These are phyloP conservation scores for Pythium pectinolyticum DNA, from an alignment of 352 stramenopile species.

Conservation along the genomic window DNA sequence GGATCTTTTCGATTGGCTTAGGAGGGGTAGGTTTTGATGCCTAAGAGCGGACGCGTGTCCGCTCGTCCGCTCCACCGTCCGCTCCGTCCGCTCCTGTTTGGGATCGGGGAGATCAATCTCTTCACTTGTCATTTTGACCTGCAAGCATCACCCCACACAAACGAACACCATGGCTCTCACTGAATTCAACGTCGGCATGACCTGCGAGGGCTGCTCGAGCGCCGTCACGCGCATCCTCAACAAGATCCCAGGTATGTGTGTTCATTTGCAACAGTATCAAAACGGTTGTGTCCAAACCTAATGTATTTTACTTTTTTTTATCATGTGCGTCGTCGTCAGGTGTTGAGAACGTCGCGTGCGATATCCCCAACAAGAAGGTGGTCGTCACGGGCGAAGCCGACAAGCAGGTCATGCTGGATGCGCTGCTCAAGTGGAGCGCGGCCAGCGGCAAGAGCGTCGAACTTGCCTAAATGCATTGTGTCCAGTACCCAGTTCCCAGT, in stretches of 20 bases:
- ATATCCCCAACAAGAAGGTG: slow-evolving; percentile 88
- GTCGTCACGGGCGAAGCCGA: slow-evolving; percentile 79
- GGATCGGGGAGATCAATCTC: too few relatives aligned
- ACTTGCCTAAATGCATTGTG: slow-evolving; percentile 45
- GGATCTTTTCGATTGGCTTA: not conserved
- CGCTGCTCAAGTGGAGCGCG: slow-evolving; percentile 89
- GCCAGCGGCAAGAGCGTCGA: slow-evolving; percentile 86
- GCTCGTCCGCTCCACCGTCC: not conserved
- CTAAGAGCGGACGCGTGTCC: slow-evolving; percentile 1
- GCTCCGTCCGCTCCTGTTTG: not conserved
- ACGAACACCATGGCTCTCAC: slow-evolving; percentile 19
- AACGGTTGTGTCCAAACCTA: not conserved
- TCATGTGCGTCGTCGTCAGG: slow-evolving; percentile 39
- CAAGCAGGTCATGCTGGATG: slow-evolving; percentile 75
- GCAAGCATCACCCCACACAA: slow-evolving; percentile 6
- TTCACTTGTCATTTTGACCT: slow-evolving; percentile 22
- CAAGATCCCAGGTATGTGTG: slow-evolving; percentile 79
- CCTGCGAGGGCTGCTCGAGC: slow-evolving; percentile 87
- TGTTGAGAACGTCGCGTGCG: slow-evolving; percentile 80
- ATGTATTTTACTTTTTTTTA: slow-evolving; percentile 1
- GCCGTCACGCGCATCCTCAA: slow-evolving; percentile 88
- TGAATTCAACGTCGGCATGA: slow-evolving; percentile 91
- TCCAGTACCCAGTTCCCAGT: not conserved
- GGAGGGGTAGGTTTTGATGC: not conserved
- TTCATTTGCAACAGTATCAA: not conserved